Percentiles rank a stretch among this genome's conserved stretches.
Conservation (phyloP, 306 rosid species). For the Dryas octopetala region DNA sequence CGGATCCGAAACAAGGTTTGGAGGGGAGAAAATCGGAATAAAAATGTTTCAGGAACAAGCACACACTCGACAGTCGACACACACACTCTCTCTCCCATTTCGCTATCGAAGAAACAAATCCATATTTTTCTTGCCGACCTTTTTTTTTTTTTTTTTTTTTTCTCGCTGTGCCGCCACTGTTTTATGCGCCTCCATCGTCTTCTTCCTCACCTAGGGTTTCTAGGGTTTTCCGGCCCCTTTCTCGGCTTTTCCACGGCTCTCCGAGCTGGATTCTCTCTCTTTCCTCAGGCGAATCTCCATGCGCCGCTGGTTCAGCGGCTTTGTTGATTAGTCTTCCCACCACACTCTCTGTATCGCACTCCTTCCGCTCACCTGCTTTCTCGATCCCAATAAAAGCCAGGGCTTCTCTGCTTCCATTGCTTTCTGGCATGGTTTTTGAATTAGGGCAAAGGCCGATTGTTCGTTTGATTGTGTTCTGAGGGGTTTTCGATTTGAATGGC, state of each 20-base stretch:
- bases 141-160: constrained; percentile 21
- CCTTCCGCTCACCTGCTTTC: background rate
- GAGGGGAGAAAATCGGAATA: background rate
- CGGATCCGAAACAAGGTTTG: background rate
- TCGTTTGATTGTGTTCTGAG: constrained; percentile 14
- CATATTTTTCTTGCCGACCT: constrained; percentile 24
- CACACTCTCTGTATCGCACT: background rate
- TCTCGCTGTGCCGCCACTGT: constrained; percentile 47
- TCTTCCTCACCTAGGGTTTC: constrained; percentile 48
- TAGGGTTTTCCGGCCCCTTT: constrained; percentile 33
- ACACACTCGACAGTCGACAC: background rate
- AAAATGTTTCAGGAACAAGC: background rate
- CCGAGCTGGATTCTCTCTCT: constrained; percentile 69
- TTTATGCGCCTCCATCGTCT: constrained; percentile 58
- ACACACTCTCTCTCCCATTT: background rate
- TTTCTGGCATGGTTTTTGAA: constrained; percentile 26
- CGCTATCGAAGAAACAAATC: constrained; percentile 15
- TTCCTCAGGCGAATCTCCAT: constrained; percentile 56
- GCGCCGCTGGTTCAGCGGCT: constrained; percentile 89
- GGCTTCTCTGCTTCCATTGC: constrained; percentile 10
- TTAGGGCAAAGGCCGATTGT: constrained; percentile 42
- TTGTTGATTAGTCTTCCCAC: constrained; percentile 49
- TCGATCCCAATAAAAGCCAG: constrained; percentile 18
- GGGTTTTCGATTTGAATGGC: constrained; percentile 86
- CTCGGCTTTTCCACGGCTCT: constrained; percentile 16